Evolutionary conservation across 2,329 filamentous ascomycete species (phyloP).

Genomic region (Alternaria sp.): DNA sequence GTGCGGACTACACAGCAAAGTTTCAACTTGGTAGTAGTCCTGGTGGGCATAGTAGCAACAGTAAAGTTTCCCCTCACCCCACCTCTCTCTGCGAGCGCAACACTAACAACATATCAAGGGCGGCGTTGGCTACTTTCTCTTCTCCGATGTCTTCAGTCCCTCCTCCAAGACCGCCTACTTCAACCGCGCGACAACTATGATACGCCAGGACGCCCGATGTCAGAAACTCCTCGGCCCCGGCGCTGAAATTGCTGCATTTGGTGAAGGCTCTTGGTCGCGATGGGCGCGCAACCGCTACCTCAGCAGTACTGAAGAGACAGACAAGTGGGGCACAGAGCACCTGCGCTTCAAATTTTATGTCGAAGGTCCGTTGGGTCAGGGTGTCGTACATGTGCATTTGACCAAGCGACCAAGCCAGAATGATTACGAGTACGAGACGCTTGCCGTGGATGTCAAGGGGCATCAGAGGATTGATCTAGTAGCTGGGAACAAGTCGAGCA

Average conservation of each 20-base stretch:
- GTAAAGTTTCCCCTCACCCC: constrained; percentile 57
- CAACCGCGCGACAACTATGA: constrained; percentile 82
- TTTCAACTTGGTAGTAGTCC: constrained; percentile 83
- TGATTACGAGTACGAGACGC: constrained; percentile 80
- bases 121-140: constrained; percentile 66
- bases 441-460: constrained; percentile 82
- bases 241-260: constrained; percentile 80
- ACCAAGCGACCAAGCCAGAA: constrained; percentile 70
- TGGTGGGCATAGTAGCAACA: constrained; percentile 78
- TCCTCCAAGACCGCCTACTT: constrained; percentile 89
- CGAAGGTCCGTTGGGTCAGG: constrained; percentile 77
- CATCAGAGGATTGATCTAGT: constrained; percentile 57
- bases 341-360: constrained; percentile 86
- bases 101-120: constrained; percentile 59
- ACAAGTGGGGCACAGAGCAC: constrained; percentile 80
- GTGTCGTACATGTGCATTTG: constrained; percentile 81
- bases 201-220: constrained; percentile 77
- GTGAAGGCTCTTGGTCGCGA: constrained; percentile 81
- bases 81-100: neutral
- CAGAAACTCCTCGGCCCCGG: constrained; percentile 76
- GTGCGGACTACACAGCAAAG: constrained; percentile 88
- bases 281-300: constrained; percentile 75
- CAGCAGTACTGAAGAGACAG: constrained; percentile 71
- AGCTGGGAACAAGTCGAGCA: constrained; percentile 37
- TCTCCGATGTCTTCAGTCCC: constrained; percentile 54